Evolutionary conservation across 139 green algal species (phyloP).

Genomic region (Chlamydomonas urium): DNA sequence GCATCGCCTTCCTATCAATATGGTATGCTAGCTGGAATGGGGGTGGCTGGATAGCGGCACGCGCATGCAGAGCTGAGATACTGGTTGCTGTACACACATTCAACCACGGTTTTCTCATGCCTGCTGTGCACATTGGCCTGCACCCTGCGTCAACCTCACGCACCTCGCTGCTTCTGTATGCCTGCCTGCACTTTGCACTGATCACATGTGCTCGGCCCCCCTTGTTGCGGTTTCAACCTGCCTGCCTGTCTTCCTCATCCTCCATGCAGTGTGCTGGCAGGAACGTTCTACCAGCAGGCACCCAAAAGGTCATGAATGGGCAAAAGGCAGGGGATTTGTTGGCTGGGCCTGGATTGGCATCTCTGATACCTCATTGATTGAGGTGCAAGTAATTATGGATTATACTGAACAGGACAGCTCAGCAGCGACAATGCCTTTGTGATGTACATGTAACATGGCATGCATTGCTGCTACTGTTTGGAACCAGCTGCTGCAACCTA

Average conservation of each 20-base stretch:
- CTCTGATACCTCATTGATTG: too few relatives aligned
- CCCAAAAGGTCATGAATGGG: too few relatives aligned
- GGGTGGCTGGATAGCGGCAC: too few relatives aligned
- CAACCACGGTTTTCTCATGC: neutral
- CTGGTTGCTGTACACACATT: neutral
- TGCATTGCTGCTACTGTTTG: too few relatives aligned
- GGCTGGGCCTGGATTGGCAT: too few relatives aligned
- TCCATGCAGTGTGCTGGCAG: constrained; percentile 27
- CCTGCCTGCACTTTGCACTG: neutral
- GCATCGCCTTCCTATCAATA: constrained; percentile 28
- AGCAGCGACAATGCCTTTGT: too few relatives aligned
- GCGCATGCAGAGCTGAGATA: too few relatives aligned
- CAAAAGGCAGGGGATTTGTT: too few relatives aligned
- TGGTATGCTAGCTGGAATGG: neutral
- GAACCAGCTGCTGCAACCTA: too few relatives aligned
- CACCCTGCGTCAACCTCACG: neutral
- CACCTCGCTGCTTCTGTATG: neutral
- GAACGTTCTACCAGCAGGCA: constrained; percentile 42
- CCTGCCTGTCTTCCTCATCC: neutral
- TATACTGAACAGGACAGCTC: too few relatives aligned
- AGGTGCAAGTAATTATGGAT: too few relatives aligned
- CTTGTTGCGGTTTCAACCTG: neutral
- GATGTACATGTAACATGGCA: too few relatives aligned
- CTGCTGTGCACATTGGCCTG: neutral
- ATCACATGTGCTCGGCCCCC: neutral